Conservation (phyloP, 1,284 basidiomycete genomes). For the Irpex sp. region DNA sequence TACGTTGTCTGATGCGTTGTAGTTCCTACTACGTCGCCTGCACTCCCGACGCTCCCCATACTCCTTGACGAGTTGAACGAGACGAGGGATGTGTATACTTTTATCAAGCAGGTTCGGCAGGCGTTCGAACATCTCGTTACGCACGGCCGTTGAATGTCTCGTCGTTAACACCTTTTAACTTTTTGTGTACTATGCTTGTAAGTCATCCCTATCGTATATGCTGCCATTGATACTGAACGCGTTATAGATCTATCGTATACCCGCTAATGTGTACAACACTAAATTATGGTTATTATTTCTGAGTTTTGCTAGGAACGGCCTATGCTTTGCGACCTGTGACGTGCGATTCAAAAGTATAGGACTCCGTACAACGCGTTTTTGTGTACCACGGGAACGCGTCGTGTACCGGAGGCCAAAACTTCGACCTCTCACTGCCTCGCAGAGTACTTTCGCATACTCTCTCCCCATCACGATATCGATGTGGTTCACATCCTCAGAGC, state of each 20-base stretch:
- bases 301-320: neutral
- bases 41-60: conserved; percentile 67
- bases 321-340: too few species aligned
- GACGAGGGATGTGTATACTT: conserved; percentile 66
- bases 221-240: neutral
- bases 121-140: conserved; percentile 42
- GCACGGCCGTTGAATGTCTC: conserved; percentile 18
- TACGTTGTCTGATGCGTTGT: neutral
- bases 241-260: neutral
- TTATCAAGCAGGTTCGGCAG: conserved; percentile 64
- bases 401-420: too few species aligned
- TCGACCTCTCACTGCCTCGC: too few species aligned
- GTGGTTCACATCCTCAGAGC: too few species aligned
- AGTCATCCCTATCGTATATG: neutral
- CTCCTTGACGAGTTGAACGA: conserved; percentile 74
- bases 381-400: too few species aligned
- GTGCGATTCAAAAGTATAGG: too few species aligned
- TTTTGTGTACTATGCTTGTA: neutral
- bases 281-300: neutral
- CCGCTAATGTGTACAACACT: neutral
- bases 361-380: too few species aligned
- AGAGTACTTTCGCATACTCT: too few species aligned
- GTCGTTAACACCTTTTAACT: too few species aligned
- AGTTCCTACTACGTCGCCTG: conserved; percentile 79
- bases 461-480: too few species aligned